phyloP scores from a whole-genome alignment of 176 grass and related monocot species.

The Oropetium thomaeum region DNA sequence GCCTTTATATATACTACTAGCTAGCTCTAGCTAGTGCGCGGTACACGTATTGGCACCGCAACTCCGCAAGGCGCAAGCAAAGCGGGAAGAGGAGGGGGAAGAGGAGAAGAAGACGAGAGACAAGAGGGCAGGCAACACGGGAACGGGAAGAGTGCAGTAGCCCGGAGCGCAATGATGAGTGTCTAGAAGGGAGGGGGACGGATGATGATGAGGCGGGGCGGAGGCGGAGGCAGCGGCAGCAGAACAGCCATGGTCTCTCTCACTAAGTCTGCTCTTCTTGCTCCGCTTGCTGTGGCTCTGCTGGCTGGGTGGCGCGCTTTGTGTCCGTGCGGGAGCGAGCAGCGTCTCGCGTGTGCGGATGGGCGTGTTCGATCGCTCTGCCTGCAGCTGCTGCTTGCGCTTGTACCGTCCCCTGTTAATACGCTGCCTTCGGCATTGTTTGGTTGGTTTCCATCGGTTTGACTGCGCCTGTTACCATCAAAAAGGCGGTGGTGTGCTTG shows the following conservation, averaged over 20 bases:
- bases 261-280: slow-evolving; percentile 7
- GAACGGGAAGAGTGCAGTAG: background rate
- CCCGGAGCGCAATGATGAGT: slow-evolving; percentile 68
- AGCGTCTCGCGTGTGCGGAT: slow-evolving; percentile 19
- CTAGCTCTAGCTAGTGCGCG: background rate
- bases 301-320: background rate
- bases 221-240: background rate
- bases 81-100: background rate
- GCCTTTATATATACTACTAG: slow-evolving; percentile 22
- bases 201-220: slow-evolving; percentile 59
- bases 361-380: slow-evolving; percentile 21
- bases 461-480: slow-evolving; percentile 5
- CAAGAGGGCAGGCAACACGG: background rate
- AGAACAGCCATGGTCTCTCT: slow-evolving; percentile 30
- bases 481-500: background rate
- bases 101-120: background rate
- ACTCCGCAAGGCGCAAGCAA: slow-evolving; percentile 17
- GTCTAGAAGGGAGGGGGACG: slow-evolving; percentile 70
- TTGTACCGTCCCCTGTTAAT: background rate
- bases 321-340: background rate
- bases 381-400: background rate
- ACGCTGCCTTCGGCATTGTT: background rate
- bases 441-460: background rate
- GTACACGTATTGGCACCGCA: slow-evolving; percentile 6
- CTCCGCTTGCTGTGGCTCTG: background rate